A percentile compares a stretch with the other conserved stretches of the same genome.
Conservation (phyloP, 129 eudicot species). For the Tagetes erecta region DNA sequence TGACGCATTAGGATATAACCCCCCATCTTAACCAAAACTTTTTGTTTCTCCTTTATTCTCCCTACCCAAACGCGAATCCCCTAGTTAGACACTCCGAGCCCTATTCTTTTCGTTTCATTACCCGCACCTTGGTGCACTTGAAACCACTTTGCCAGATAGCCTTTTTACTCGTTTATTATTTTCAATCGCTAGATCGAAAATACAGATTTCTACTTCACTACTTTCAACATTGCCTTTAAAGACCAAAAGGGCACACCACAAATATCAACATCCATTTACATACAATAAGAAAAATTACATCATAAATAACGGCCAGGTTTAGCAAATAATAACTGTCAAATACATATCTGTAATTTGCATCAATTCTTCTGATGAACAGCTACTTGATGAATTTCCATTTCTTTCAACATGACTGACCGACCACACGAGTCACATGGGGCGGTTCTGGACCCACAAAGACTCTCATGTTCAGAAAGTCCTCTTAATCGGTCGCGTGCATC, state of each 20-base stretch:
- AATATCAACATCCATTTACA: slow-evolving; percentile 17
- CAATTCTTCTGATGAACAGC: slow-evolving; percentile 84
- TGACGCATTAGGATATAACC: too few species aligned
- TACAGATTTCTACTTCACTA: too few species aligned
- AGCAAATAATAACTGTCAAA: background rate
- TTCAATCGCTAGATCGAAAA: too few species aligned
- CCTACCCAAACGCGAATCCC: too few species aligned
- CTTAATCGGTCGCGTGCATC: slow-evolving; percentile 81
- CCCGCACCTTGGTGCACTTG: too few species aligned
- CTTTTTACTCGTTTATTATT: too few species aligned
- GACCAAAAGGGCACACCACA: background rate
- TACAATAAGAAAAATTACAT: background rate
- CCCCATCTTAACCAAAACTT: too few species aligned
- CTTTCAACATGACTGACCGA: slow-evolving; percentile 94
- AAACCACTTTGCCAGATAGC: too few species aligned
- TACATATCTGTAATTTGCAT: background rate
- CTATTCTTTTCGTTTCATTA: too few species aligned
- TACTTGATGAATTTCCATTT: slow-evolving; percentile 94
- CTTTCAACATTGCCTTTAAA: background rate
- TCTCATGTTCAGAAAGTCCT: slow-evolving; percentile 86
- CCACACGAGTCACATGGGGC: slow-evolving; percentile 98
- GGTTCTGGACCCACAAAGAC: slow-evolving; percentile 87
- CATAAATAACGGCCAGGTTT: background rate
- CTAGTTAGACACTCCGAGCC: too few species aligned
- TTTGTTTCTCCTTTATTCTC: too few species aligned